Base-by-base conservation (phyloP, 176 grass and related monocot species). In the Carex littledalei region DNA sequence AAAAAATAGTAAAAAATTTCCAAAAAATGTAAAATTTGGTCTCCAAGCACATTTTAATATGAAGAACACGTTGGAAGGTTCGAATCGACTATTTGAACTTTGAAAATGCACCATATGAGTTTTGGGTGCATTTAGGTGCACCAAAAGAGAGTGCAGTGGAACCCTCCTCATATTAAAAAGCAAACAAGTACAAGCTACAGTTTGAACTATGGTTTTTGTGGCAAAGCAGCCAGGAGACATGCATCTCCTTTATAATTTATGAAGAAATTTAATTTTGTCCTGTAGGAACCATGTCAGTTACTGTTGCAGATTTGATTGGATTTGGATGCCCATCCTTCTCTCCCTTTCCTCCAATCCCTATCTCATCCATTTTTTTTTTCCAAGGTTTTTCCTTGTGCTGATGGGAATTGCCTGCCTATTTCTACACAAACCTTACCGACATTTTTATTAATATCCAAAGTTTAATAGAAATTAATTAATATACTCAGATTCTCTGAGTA, bases 251-350 rank as follows among this genome's bases (percentile, higher is more conserved):
- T 70, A 37, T 41, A 70, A 43, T 70, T 43, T 70, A 15, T 43
- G 9, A 18, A 18, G 22, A 35, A n/a, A 58, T 5, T 39, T 39
- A 63, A 81, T 81, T 79, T 83, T 83, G 81, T 83, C 63, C 14
- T 83, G 2, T 83, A 65, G 21, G 62, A 83, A 29, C 8, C n/a
- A 67, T 67, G 43, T 67, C 60, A 67, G 43, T 54, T 68, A 41
- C 37, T 24, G 41, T 68, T 17, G 81, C 81, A 83, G 81, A 83
- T 83, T 66, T 83, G 68, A 50, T 83, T 83, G 81, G 81, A 83
- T 83, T 68, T 83, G 37, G 43, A 83, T 68, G 20, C 63, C 41
- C 81, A 67, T 67, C 47, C 63, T 66, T 66, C 39, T 67, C 63
- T 31, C 81, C 47, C 15, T 83, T 66, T 83, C 41, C 6, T 3